These are phyloP conservation scores for Thermomucor indicae-seudaticae DNA, from an alignment of 371 early-diverging fungal genomes.

Conservation along the genomic window DNA sequence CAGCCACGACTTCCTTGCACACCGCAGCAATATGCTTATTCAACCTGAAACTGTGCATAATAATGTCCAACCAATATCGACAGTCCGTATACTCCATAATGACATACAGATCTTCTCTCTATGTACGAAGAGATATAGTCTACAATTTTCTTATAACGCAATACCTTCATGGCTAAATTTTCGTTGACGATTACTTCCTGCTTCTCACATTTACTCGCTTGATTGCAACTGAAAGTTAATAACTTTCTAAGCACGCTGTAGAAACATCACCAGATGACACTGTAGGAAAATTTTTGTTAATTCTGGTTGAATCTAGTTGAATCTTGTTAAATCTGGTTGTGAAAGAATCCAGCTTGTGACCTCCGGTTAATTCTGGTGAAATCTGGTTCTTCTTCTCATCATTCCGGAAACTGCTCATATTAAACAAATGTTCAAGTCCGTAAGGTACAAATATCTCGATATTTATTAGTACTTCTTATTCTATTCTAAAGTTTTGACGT, in stretches of 20 bases:
- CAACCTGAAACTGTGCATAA: conserved; percentile 88
- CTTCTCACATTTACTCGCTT: conserved; percentile 97
- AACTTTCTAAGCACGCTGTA: conserved; percentile 71
- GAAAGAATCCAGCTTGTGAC: no score
- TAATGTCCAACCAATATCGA: conserved; percentile 88
- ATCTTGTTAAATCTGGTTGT: no score
- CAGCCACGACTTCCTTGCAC: conserved; percentile 86
- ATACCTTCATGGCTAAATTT: conserved; percentile 89
- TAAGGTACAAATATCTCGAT: no score
- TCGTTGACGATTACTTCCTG: conserved; percentile 97
- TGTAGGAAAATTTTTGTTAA: no score
- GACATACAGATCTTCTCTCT: conserved; percentile 86
- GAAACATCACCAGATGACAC: conserved; percentile 95
- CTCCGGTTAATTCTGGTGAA: no score
- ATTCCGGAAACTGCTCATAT: no score
- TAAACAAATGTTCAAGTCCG: no score
- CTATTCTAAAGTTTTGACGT: no score
- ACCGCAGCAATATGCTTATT: conserved; percentile 95
- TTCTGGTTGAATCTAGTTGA: no score
- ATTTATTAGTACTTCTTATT: no score
- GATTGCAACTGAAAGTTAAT: conserved; percentile 75
- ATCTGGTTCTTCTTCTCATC: no score
- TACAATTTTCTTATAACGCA: conserved; percentile 91
- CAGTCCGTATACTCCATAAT: conserved; percentile 99
- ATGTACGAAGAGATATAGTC: conserved; percentile 92